A percentile compares a stretch with the other conserved stretches of the same genome.
phyloP scores from a whole-genome alignment of 352 stramenopile species.

The Aphanomyces invadans region DNA sequence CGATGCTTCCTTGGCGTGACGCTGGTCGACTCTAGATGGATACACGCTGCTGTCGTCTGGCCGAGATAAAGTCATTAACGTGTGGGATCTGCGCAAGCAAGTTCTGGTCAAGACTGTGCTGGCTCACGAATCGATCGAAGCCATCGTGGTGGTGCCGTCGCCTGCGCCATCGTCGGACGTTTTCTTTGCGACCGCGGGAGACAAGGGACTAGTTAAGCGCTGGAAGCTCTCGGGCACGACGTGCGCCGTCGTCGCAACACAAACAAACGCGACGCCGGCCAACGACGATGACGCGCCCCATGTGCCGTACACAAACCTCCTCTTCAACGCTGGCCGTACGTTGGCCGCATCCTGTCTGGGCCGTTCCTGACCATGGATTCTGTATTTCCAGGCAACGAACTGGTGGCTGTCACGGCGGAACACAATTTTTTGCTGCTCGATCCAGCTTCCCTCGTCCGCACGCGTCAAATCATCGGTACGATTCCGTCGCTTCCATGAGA shows the following conservation, averaged over 20 bases:
- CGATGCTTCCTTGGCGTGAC: no score
- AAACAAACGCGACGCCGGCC: conserved; percentile 35
- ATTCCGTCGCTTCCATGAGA: no score
- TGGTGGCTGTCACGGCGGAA: conserved; percentile 72
- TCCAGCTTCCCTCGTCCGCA: conserved; percentile 44
- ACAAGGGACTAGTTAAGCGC: conserved; percentile 83
- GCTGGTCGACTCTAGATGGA: conserved; percentile 47
- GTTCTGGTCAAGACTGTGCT: conserved; percentile 89
- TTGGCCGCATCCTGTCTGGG: no score
- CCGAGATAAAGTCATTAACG: conserved; percentile 90
- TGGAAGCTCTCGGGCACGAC: conserved; percentile 38
- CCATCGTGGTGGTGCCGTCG: conserved; percentile 83
- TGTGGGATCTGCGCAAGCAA: conserved; percentile 79
- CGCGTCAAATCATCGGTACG: conserved; percentile 64
- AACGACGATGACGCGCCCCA: background rate
- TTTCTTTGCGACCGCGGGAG: conserved; percentile 89
- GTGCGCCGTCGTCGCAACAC: conserved; percentile 44
- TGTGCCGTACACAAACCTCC: conserved; percentile 46
- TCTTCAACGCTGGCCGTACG: conserved; percentile 38
- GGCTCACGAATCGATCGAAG: conserved; percentile 93
- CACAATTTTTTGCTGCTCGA: conserved; percentile 85
- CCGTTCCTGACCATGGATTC: no score
- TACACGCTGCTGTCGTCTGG: conserved; percentile 85
- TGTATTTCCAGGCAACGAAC: conserved; percentile 34
- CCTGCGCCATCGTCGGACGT: conserved; percentile 43